These are phyloP conservation scores for Sporisorium graminicola DNA, from an alignment of 1,284 basidiomycete species.

Conservation along the genomic window DNA sequence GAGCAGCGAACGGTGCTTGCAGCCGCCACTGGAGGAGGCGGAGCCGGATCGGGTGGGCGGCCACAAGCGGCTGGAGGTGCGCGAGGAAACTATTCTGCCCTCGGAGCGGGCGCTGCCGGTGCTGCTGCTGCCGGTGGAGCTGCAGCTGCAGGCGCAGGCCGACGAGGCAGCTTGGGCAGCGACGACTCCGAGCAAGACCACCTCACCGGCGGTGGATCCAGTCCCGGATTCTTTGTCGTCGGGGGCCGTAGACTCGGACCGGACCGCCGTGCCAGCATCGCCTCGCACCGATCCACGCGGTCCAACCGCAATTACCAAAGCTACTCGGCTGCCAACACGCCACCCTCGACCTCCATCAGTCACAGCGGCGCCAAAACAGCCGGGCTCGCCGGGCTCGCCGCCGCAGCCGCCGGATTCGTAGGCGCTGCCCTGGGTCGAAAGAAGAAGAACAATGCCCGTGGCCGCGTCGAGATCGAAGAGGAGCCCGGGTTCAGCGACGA, in stretches of 20 bases:
- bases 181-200: conserved; percentile 59
- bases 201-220: conserved; percentile 41
- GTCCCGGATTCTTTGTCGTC: conserved; percentile 59
- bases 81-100: conserved; percentile 47
- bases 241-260: conserved; percentile 36
- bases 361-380: background rate
- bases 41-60: conserved; percentile 10
- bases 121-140: background rate
- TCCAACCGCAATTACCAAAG: background rate
- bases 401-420: conserved; percentile 28
- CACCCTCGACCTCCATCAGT: conserved; percentile 5
- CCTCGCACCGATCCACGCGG: conserved; percentile 22
- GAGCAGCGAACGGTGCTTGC: conserved; percentile 15
- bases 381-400: conserved; percentile 16
- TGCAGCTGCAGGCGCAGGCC: conserved; percentile 23
- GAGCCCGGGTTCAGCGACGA: conserved; percentile 38
- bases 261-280: conserved; percentile 23
- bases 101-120: conserved; percentile 26
- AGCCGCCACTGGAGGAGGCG: conserved; percentile 27
- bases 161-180: conserved; percentile 34
- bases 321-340: conserved; percentile 18
- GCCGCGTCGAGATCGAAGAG: conserved; percentile 32
- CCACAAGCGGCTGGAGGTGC: conserved; percentile 19
- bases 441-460: conserved; percentile 5
- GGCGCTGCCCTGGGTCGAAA: conserved; percentile 19